Conservation (phyloP, 2,329 filamentous ascomycete genomes). For the Claviceps sp. region DNA sequence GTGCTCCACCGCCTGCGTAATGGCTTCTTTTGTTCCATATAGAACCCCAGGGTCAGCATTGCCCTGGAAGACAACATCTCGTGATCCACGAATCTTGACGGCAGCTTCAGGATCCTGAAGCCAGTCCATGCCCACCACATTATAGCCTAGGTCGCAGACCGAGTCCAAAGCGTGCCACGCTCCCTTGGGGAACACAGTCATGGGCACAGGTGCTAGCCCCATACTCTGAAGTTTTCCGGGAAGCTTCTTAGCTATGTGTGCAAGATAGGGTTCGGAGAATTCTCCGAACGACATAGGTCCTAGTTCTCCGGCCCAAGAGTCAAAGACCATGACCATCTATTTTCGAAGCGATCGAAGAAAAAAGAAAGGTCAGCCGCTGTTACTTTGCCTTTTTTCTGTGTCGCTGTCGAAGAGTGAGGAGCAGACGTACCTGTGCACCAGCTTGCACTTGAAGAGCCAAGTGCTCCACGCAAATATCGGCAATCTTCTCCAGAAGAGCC, state of each 20-base stretch:
- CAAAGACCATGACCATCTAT: conserved; percentile 89
- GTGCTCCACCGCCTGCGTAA: conserved; percentile 67
- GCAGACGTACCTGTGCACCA: conserved; percentile 59
- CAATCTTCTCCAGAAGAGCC: conserved; percentile 75
- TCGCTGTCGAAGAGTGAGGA: neutral
- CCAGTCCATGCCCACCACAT: conserved; percentile 94
- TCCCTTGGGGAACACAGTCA: conserved; percentile 97
- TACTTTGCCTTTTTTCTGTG: neutral
- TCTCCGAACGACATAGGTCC: conserved; percentile 70
- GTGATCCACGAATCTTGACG: conserved; percentile 61
- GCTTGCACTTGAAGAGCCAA: conserved; percentile 84
- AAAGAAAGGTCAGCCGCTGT: neutral
- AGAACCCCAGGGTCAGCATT: conserved; percentile 91
- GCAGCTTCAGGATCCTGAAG: conserved; percentile 79
- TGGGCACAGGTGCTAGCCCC: conserved; percentile 69
- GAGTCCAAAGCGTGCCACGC: conserved; percentile 90
- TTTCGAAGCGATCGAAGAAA: too few relatives aligned
- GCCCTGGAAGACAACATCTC: conserved; percentile 71
- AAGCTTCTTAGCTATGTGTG: conserved; percentile 69
- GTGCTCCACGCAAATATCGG: conserved; percentile 90
- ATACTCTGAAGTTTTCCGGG: conserved; percentile 62
- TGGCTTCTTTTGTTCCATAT: conserved; percentile 71
- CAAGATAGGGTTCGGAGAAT: conserved; percentile 78
- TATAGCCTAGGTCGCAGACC: conserved; percentile 77
- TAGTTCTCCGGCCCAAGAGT: conserved; percentile 94